Evolutionary conservation across 106 monocot species (phyloP).

Genomic region (Dendrobium nobile): DNA sequence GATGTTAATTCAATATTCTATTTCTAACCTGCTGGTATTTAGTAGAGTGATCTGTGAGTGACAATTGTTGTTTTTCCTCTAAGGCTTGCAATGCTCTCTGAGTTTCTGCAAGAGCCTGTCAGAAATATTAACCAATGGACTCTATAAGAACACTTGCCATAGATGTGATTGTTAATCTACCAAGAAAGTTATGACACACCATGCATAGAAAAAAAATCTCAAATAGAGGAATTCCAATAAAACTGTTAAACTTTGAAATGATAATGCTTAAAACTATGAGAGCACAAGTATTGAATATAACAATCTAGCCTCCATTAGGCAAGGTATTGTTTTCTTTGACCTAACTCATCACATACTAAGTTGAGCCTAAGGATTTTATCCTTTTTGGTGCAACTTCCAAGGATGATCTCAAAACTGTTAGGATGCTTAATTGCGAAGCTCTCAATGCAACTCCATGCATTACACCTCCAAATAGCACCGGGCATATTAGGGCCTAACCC

Average conservation of each 20-base stretch:
- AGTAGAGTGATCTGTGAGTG: constrained; percentile 56
- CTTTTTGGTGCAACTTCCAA: too few species aligned
- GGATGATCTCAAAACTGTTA: too few species aligned
- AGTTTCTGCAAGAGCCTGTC: constrained; percentile 55
- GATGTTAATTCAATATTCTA: not conserved
- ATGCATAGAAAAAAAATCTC: not conserved
- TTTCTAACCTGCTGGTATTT: constrained; percentile 76
- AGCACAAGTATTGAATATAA: not conserved
- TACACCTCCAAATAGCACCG: too few species aligned
- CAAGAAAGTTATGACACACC: not conserved
- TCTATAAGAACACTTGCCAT: not conserved
- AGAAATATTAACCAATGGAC: constrained; percentile 7
- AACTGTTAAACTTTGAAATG: not conserved
- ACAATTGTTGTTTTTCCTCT: constrained; percentile 77
- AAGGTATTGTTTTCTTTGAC: too few species aligned
- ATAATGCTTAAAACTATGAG: not conserved
- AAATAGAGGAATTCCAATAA: not conserved
- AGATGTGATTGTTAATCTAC: not conserved
- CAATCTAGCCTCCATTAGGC: not conserved
- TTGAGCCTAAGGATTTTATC: too few species aligned
- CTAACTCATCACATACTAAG: too few species aligned
- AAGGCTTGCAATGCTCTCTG: constrained; percentile 41
- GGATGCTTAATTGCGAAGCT: too few species aligned
- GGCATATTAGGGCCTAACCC: too few species aligned
- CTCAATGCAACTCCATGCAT: too few species aligned